These are phyloP conservation scores for Cyberlindnera maritima DNA, from an alignment of 805 yeast species.

Conservation along the genomic window DNA sequence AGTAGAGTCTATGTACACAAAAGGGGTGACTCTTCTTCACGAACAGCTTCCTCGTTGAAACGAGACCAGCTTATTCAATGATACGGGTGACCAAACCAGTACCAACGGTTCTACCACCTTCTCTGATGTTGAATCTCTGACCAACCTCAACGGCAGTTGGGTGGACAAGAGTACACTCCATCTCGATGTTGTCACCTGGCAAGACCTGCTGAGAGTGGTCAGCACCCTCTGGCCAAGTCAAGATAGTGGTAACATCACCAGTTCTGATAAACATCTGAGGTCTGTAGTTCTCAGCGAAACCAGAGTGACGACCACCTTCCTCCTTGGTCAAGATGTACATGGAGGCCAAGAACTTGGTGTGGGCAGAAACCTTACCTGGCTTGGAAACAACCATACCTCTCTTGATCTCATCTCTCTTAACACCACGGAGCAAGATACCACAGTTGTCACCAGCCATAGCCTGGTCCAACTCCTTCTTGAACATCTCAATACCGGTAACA, in stretches of 20 bases:
- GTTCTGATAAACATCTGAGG: slow-evolving; percentile 98
- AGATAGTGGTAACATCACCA: slow-evolving; percentile 87
- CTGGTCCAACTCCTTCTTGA: slow-evolving; percentile 95
- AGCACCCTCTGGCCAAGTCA: slow-evolving; percentile 82
- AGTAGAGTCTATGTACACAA: slow-evolving; percentile 1
- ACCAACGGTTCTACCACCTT: slow-evolving; percentile 99
- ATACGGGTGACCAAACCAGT: slow-evolving; percentile 96
- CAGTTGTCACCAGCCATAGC: slow-evolving; percentile 99
- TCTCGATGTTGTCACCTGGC: slow-evolving; percentile 99
- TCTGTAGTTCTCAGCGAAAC: slow-evolving; percentile 95
- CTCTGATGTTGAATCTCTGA: slow-evolving; percentile 99
- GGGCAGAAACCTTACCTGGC: slow-evolving; percentile 89
- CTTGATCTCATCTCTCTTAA: slow-evolving; percentile 93
- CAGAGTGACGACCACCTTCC: slow-evolving; percentile 99
- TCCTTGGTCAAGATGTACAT: slow-evolving; percentile 90
- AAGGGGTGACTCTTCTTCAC: not conserved
- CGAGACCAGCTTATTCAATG: slow-evolving; percentile 43
- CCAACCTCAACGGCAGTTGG: slow-evolving; percentile 95
- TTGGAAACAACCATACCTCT: slow-evolving; percentile 98
- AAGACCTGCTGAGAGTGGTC: slow-evolving; percentile 88
- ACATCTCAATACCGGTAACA: slow-evolving; percentile 99
- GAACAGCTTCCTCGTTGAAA: too few relatives aligned
- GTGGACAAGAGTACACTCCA: slow-evolving; percentile 84
- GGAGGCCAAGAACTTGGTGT: slow-evolving; percentile 91
- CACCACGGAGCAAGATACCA: slow-evolving; percentile 96